Base-by-base conservation (phyloP, 768 basidiomycete genomes). In the Auricularia sp. region DNA sequence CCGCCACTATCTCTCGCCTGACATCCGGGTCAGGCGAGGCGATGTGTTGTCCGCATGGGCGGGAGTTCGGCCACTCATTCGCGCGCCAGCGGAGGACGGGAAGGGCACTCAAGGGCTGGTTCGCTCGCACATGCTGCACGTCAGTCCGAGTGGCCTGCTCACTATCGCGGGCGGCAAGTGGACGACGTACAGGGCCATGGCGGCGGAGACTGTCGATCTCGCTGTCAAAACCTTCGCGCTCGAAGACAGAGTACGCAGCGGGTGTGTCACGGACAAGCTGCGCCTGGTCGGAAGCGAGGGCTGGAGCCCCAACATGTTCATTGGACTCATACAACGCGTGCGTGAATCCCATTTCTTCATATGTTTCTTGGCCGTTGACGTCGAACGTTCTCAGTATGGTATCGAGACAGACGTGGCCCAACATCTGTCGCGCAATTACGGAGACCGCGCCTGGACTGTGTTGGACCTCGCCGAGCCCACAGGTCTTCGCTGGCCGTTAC, bases 141-240 rank as follows among this genome's bases (percentile, higher is more conserved):
- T 93, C 39, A 85, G 83, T 51, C 82, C 83, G 59, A 85, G 85
- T 67, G 94, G 94, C 18, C 78, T 99, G 70, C 76, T 99, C 66
- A 98, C 95, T 35, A 94, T 98, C 70, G 94, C 92, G 2, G 96
- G 96, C 18, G 96, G 96, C 3, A 99, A 99, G 76, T 99, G 96
- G 96, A 99, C 96, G 66, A 98, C 96, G 61, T 99, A 98, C 78
- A 80, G 91, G 61, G 88, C 87, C 37, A 97, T 98, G 96, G 94
- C 96, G 29, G 83, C 94, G 78, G 96, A 98, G 78, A 90, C 94
- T 0, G 88, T 98, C 56, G 90, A 98, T 75, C 79, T 81, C 66
- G 95, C 96, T 11, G 81, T 98, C 66, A 83, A 89, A 74, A 83
- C 83, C 47, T 97, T 91, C 77, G 80, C 77, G 35, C 77, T 98